phyloP scores from a whole-genome alignment of 768 basidiomycete genomes.

The Suillus brevipes region DNA sequence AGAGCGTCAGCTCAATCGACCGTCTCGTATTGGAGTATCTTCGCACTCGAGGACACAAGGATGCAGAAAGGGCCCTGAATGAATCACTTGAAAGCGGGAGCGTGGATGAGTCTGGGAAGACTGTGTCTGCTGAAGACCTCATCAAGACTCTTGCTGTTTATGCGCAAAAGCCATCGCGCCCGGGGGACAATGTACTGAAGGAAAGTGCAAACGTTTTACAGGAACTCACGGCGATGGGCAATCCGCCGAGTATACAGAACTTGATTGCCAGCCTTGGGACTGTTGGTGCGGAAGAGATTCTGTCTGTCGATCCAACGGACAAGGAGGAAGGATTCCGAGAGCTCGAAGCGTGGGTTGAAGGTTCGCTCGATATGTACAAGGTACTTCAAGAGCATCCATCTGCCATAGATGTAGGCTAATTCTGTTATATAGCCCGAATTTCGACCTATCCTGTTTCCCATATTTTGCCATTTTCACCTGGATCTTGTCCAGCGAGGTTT shows the following conservation, averaged over 20 bases:
- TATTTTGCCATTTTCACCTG: constrained; percentile 96
- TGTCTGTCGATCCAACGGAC: constrained; percentile 80
- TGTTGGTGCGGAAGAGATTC: constrained; percentile 79
- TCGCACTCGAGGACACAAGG: constrained; percentile 45
- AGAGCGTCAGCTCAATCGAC: constrained; percentile 32
- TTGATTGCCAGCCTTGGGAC: constrained; percentile 76
- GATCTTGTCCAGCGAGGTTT: constrained; percentile 91
- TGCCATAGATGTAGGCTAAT: neutral
- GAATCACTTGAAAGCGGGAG: constrained; percentile 37
- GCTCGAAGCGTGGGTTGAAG: constrained; percentile 86
- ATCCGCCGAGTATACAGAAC: constrained; percentile 70
- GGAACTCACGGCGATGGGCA: constrained; percentile 68
- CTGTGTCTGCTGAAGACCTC: constrained; percentile 50
- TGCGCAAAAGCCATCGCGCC: constrained; percentile 64
- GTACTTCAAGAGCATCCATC: constrained; percentile 41
- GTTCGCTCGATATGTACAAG: constrained; percentile 88
- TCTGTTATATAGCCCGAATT: constrained; percentile 80
- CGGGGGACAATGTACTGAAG: constrained; percentile 71
- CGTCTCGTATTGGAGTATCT: constrained; percentile 50
- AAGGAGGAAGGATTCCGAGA: constrained; percentile 85
- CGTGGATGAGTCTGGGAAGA: constrained; percentile 38
- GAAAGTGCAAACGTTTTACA: constrained; percentile 66
- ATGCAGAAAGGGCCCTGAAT: constrained; percentile 44
- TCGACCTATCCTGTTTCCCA: constrained; percentile 88
- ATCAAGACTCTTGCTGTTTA: constrained; percentile 63